These are phyloP conservation scores for Lasiosphaeriaceae sp. DNA, from an alignment of 495 filamentous ascomycete species.

Conservation along the genomic window DNA sequence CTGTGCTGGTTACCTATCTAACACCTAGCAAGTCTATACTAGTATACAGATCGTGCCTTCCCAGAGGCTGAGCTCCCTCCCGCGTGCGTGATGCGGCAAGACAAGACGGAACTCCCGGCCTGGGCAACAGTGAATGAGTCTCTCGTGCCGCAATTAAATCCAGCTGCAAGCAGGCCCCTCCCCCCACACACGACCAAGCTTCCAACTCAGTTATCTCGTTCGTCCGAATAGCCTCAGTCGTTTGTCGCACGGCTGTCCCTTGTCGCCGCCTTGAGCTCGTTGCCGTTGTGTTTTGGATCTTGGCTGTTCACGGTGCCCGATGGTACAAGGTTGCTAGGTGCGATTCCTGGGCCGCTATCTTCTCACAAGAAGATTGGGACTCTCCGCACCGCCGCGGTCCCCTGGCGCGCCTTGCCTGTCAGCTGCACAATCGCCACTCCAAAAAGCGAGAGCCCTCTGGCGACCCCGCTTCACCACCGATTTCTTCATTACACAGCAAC, in stretches of 20 bases:
- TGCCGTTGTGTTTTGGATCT: not conserved
- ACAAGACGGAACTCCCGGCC: no score
- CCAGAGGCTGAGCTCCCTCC: not conserved
- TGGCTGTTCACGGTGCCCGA: no score
- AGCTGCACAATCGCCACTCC: constrained; percentile 22
- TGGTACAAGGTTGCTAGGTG: not conserved
- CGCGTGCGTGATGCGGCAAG: not conserved
- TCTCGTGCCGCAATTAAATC: not conserved
- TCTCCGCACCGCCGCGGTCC: not conserved
- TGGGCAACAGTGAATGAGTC: no score
- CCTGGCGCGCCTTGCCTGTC: constrained; percentile 12
- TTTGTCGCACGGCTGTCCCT: not conserved
- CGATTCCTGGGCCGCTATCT: not conserved
- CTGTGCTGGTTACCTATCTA: not conserved
- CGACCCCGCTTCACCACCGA: constrained; percentile 25
- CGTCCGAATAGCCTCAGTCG: not conserved
- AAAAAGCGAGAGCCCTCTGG: constrained; percentile 11
- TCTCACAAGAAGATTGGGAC: not conserved
- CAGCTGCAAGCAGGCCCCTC: not conserved
- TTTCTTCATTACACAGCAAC: constrained; percentile 24
- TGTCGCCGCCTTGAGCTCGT: not conserved
- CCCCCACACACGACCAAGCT: constrained; percentile 1
- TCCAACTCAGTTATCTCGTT: not conserved
- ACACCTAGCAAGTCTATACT: not conserved
- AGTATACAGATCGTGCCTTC: not conserved